Evolutionary conservation across 2,329 filamentous ascomycete species (phyloP).

Genomic region (Epichloe baconii): DNA sequence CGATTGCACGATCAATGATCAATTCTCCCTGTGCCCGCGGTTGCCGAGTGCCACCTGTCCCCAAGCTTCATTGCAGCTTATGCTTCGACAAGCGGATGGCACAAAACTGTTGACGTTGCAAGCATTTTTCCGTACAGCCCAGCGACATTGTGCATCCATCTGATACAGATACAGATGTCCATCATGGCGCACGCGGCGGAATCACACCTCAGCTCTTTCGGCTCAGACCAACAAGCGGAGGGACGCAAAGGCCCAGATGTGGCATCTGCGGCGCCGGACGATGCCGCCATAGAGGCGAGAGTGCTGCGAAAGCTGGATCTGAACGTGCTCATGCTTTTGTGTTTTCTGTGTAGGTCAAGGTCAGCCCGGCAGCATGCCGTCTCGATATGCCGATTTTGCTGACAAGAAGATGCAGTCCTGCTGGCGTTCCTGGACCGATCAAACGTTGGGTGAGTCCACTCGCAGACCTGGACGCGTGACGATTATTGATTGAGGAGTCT

Average conservation of each 20-base stretch:
- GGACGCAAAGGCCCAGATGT: background rate
- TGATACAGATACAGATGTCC: background rate
- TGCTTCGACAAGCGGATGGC: too few species aligned
- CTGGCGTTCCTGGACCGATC: conserved; percentile 11
- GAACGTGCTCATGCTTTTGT: background rate
- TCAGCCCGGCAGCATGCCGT: background rate
- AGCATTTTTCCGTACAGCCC: background rate
- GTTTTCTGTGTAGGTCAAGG: conserved; percentile 1
- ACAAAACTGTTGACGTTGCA: too few species aligned
- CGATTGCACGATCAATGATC: too few species aligned
- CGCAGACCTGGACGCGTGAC: background rate
- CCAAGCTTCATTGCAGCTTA: too few species aligned
- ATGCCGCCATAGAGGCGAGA: background rate
- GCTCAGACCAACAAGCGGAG: background rate
- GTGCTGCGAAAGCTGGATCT: conserved; percentile 2
- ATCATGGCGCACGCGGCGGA: background rate
- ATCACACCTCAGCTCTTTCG: background rate
- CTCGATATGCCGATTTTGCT: background rate
- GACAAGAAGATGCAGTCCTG: conserved; percentile 4
- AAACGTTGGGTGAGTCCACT: conserved; percentile 8
- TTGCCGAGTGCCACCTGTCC: too few species aligned
- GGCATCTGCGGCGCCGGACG: background rate
- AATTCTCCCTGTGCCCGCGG: too few species aligned
- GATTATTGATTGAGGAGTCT: background rate
- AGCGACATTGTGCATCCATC: background rate